Base-by-base conservation (phyloP, 495 filamentous ascomycete species). In the Podospora fimiseda region DNA sequence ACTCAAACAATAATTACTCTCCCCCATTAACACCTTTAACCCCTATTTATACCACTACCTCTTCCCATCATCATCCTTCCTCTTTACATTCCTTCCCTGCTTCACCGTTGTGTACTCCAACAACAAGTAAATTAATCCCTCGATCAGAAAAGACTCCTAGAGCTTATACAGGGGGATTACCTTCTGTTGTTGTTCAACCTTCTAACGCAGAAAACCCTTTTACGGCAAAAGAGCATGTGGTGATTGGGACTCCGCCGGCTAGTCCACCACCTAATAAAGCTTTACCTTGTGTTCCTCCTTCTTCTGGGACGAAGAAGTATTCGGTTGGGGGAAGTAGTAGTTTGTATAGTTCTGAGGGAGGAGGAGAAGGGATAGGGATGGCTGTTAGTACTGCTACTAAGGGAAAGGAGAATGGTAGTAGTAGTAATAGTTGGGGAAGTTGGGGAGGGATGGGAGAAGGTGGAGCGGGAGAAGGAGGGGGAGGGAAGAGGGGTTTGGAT, bases 101-200 rank as follows among this genome's bases (percentile, higher is more conserved):
- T 3, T 60, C 61, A 0, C 57, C 65, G 2, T 63, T 67, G 19
- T 56, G 58, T 43, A 53, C 61, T 2, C 59, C 68, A 1, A 62
- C 66, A 2, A 65, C 63, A 13, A 74, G 53, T 48, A 68, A 67
- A 36, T 57, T 63, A 4, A 36, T 62, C 13, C 60, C 63, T 9
- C 63, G 59, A 16, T 55, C 61, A 41, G 65, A 75, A 40, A 51
- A 59, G 21, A 53, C 48, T 5, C 58, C 53, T 4, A 65, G 42
- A 30, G 44, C 40, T 9, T 51, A 54, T 36, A 44, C 48, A 3
- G 42, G 36, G 11, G 43, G 48, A 14, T 24, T 38, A 0, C 49
- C 48, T 11, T 52, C 52, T 2, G 38, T 23, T 15, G 53, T 30
- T 23, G 11, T 47, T 23, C 20, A 27, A 14, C 44, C 5, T n/a